phyloP scores from a whole-genome alignment of 441 rosid species.

The Macaranga tanarius region DNA sequence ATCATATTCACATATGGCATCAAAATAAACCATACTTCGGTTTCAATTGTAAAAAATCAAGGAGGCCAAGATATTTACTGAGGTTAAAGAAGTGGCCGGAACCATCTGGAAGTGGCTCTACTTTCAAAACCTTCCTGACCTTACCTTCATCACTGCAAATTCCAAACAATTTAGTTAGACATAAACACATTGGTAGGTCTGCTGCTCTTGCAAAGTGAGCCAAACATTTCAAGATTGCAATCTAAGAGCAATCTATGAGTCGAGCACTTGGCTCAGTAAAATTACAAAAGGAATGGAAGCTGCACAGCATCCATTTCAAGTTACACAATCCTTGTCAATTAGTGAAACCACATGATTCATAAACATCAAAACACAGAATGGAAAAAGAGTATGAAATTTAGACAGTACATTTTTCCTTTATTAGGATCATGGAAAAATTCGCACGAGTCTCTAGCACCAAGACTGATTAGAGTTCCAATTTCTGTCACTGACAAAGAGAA shows the following conservation, averaged over 20 bases:
- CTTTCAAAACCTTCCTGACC: conserved; percentile 85
- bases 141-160: conserved; percentile 83
- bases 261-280: background rate
- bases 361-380: background rate
- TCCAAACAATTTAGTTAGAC: background rate
- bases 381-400: background rate
- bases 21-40: conserved; percentile 16
- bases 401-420: conserved; percentile 74
- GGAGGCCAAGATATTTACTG: conserved; percentile 45
- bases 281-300: background rate
- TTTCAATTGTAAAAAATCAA: conserved; percentile 17
- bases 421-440: conserved; percentile 89
- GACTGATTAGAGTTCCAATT: conserved; percentile 71
- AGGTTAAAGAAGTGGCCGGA: conserved; percentile 94
- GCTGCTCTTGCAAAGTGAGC: background rate
- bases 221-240: background rate
- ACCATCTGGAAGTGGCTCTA: conserved; percentile 95
- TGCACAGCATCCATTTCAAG: background rate
- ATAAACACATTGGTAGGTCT: too few species aligned
- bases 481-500: conserved; percentile 83
- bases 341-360: background rate
- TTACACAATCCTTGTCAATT: background rate
- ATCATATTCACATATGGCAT: conserved; percentile 15
- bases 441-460: conserved; percentile 71
- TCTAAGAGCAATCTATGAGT: background rate